phyloP scores from a whole-genome alignment of 306 rosid species.

The Pyrus betulifolia region DNA sequence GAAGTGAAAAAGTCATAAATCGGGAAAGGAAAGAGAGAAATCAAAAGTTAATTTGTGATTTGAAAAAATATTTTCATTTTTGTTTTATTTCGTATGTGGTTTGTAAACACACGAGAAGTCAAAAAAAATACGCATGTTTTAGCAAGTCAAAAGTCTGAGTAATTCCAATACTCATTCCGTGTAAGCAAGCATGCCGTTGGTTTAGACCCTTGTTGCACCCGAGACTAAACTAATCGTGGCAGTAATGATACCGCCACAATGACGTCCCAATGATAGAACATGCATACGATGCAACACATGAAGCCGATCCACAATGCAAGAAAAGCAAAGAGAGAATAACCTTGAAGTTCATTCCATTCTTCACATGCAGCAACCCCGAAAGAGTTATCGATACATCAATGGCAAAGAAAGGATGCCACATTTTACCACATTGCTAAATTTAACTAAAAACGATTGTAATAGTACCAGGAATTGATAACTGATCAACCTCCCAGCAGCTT shows the following conservation, averaged over 20 bases:
- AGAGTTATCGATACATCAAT: neutral
- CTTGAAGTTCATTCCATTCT: neutral
- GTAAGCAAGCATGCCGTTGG: too few species aligned
- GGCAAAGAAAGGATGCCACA: neutral
- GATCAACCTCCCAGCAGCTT: slow-evolving; percentile 72
- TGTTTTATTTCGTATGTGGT: too few species aligned
- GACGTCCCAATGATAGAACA: neutral
- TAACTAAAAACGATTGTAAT: slow-evolving; percentile 19
- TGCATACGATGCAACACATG: neutral
- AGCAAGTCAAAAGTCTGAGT: too few species aligned
- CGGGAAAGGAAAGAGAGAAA: too few species aligned
- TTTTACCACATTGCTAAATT: neutral
- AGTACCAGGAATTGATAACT: slow-evolving; percentile 32
- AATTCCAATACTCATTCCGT: too few species aligned
- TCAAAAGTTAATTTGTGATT: too few species aligned
- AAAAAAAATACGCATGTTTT: too few species aligned
- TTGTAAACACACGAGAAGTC: too few species aligned
- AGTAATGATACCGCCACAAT: neutral
- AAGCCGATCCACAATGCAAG: neutral
- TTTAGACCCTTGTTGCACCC: too few species aligned
- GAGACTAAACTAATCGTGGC: too few species aligned
- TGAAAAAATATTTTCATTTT: too few species aligned
- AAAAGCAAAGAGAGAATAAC: neutral
- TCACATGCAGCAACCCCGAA: neutral
- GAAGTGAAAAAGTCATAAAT: too few species aligned